Base-by-base conservation (phyloP, 169 alveolate genomes). In the Cystoisospora suis region DNA sequence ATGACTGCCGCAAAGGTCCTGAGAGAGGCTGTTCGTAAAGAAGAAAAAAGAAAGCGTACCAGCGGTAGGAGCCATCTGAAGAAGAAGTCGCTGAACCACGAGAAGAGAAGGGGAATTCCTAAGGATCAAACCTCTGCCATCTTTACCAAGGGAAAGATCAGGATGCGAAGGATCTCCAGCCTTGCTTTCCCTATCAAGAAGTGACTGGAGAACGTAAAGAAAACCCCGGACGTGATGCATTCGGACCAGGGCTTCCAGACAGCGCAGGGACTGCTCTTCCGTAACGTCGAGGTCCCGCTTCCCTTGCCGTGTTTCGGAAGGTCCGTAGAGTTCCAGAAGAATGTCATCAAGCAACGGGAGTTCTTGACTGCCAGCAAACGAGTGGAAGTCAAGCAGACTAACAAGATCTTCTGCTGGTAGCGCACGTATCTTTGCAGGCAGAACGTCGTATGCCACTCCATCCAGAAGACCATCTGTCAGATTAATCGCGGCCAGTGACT, bases 41-140 rank as follows among this genome's bases (percentile, higher is more conserved):
- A 15, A 12, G 65, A 23, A 53, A 12, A 23, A 23, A 38, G 53
- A 3, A 53, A 5, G n/a, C 69, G 47, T 77, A 79, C 92, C 92
- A 38, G 65, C 89, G 4, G 75, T 56, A 7, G 92, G 59, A 38
- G 79, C 53, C 72, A 53, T 32, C 59, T 75, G 88, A 44, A 75
- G 56, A 45, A 88, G 20, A 59, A 88, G 53, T 36, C 92, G 92
- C 75, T 88, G 92, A 44, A 40, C 85, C 49, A 88, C 92, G 32
- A 88, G 92, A 56, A 75, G 56, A 53, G 29, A n/a, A n/a, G n/a
- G n/a, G n/a, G n/a, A n/a, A n/a, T n/a, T n/a, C n/a, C n/a, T n/a
- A n/a, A n/a, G n/a, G n/a, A n/a, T n/a, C n/a, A n/a, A n/a, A n/a
- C n/a, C n/a, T n/a, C n/a, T n/a, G n/a, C n/a, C n/a, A n/a, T n/a